Evolutionary conservation across 306 rosid species (phyloP), one percentile per base, ranked within the genome.

Genomic region (Dalbergia cultrata): DNA sequence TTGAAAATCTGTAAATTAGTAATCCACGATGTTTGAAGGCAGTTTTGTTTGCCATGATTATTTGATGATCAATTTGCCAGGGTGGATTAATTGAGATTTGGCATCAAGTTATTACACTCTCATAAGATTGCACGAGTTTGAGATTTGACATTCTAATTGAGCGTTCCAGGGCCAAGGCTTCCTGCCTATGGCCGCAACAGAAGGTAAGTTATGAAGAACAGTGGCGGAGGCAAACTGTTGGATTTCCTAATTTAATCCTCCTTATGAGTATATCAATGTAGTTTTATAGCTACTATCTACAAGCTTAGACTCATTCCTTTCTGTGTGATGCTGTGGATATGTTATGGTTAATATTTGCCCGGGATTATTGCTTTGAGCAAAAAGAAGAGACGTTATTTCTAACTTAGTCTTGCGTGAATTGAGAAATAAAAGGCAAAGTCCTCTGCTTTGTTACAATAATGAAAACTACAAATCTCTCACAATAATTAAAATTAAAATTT

Each of bases 361-460:
- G 13, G 34, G 3, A 67, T 18, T 43, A 7, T 52, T 81, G 33
- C 26, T 17, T n/a, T 18, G 18, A 4, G 21, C 33, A 56, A 54
- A 9, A 18, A 14, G 0, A 66, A 56, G 22, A 8, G 31, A 19
- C 64, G 8, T 56, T 52, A 52, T 66, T 78, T 45, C 41, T 18
- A 71, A 57, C 39, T 16, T 26, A 17, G 47, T 80, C 73, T 26
- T 39, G 35, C 47, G 45, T 64, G 64, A 43, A 82, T 10, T 70
- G 63, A 78, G 63, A 85, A 80, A 78, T 61, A 85, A 85, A n/a
- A 39, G 59, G 12, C 70, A 26, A 84, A 76, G 70, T 43, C 33
- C 73, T 74, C 11, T 75, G 44, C 72, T 74, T 58, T 59, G 80
- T 77, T 77, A 75, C 80, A 82, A 75, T 59, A 58, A 33, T 37